A percentile compares a stretch with the other conserved stretches of the same genome.
These are phyloP conservation scores for Rhizophagus prolifer DNA, from an alignment of 192 early-diverging fungal genomes.

Conservation along the genomic window DNA sequence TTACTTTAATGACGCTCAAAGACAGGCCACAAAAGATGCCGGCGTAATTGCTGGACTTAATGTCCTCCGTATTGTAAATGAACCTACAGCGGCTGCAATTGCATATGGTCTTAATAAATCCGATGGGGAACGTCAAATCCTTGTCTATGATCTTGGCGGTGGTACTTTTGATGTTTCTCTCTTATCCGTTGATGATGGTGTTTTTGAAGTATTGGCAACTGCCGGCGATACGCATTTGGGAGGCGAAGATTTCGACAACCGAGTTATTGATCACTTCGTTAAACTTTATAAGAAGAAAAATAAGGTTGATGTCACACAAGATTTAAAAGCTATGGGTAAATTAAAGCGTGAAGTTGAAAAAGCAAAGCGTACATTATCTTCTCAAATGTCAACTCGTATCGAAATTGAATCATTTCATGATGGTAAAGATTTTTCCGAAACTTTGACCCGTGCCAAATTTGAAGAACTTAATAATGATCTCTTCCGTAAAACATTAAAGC, in stretches of 20 bases:
- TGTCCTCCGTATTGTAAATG: conserved; percentile 88
- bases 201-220: conserved; percentile 95
- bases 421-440: conserved; percentile 88
- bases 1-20: conserved; percentile 95
- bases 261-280: conserved; percentile 90
- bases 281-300: conserved; percentile 91
- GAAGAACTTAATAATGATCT: conserved; percentile 92
- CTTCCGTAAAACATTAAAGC: conserved; percentile 92
- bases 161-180: conserved; percentile 99
- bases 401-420: conserved; percentile 92
- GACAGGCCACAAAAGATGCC: conserved; percentile 92
- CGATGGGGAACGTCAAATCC: conserved; percentile 85
- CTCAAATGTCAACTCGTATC: conserved; percentile 87
- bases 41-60: conserved; percentile 82
- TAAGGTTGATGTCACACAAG: conserved; percentile 76
- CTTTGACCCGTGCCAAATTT: conserved; percentile 94
- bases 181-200: conserved; percentile 91
- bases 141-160: conserved; percentile 97
- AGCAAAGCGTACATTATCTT: conserved; percentile 96
- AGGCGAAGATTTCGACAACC: conserved; percentile 99
- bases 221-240: conserved; percentile 97
- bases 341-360: conserved; percentile 93
- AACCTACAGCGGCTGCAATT: conserved; percentile 88
- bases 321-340: conserved; percentile 91
- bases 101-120: conserved; percentile 97